Percentiles rank a stretch among this genome's conserved stretches.
phyloP scores from a whole-genome alignment of 2,329 filamentous ascomycete species.

The Xylaria sp. region DNA sequence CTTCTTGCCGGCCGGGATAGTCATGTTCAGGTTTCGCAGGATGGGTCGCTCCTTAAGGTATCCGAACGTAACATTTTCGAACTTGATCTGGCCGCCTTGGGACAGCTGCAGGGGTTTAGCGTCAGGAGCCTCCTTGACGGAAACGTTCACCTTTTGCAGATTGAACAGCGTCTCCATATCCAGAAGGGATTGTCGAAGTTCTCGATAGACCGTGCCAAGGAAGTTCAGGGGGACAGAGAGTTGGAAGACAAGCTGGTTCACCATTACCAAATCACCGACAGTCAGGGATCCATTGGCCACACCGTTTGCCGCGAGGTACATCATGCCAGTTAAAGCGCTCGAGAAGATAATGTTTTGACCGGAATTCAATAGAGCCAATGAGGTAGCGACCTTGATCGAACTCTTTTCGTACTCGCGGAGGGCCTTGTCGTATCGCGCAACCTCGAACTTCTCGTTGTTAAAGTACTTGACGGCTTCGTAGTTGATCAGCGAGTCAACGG shows the following conservation, averaged over 20 bases:
- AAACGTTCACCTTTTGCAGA: slow-evolving; percentile 91
- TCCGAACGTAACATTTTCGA: slow-evolving; percentile 92
- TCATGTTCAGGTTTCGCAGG: slow-evolving; percentile 74
- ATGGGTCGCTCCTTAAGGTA: slow-evolving; percentile 86
- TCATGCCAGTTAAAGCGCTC: slow-evolving; percentile 88
- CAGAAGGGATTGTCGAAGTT: slow-evolving; percentile 85
- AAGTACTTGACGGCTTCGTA: slow-evolving; percentile 99
- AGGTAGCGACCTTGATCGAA: slow-evolving; percentile 95
- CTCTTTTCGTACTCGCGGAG: slow-evolving; percentile 83
- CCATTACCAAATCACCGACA: slow-evolving; percentile 95
- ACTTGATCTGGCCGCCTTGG: slow-evolving; percentile 81
- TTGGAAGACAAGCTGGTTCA: slow-evolving; percentile 98
- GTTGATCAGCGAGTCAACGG: slow-evolving; percentile 95
- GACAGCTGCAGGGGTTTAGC: slow-evolving; percentile 68
- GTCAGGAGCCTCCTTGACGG: slow-evolving; percentile 69
- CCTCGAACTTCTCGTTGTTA: slow-evolving; percentile 96
- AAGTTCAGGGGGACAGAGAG: slow-evolving; percentile 96
- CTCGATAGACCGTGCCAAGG: slow-evolving; percentile 93
- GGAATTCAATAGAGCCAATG: slow-evolving; percentile 84
- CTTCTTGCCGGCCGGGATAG: slow-evolving; percentile 92
- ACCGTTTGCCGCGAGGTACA: slow-evolving; percentile 91
- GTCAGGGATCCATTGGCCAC: slow-evolving; percentile 77
- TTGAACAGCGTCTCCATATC: slow-evolving; percentile 99
- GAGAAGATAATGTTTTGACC: slow-evolving; percentile 98
- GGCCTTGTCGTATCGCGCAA: slow-evolving; percentile 81